Conservation (phyloP, 495 filamentous ascomycete genomes). For the Friedmanniomyces simplex region DNA sequence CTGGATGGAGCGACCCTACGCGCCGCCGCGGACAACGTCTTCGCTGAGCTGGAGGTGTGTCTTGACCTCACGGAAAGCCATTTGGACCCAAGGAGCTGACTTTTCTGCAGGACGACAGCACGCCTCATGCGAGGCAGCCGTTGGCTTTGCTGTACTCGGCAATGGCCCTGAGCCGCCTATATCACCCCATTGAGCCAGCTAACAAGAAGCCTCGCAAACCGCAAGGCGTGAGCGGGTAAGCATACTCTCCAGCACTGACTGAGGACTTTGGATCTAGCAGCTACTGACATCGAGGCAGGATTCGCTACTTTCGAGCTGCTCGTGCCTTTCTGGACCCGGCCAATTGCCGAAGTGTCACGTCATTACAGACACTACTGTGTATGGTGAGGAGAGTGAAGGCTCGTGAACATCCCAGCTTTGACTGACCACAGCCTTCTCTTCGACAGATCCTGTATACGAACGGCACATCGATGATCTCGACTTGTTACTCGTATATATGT, state of each 20-base stretch:
- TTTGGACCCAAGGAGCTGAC: no score
- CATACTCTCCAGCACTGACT: not conserved
- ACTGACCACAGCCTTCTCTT: not conserved
- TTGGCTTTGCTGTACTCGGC: constrained; percentile 14
- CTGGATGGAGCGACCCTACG: constrained; percentile 3
- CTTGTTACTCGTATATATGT: constrained; percentile 17
- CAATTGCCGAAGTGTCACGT: constrained; percentile 7
- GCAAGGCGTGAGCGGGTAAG: not conserved
- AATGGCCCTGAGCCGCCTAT: constrained; percentile 5
- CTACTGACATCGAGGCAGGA: not conserved
- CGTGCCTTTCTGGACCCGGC: constrained; percentile 12
- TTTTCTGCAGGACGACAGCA: not conserved
- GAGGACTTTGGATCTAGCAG: not conserved
- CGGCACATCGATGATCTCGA: constrained; percentile 16
- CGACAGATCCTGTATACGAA: constrained; percentile 11
- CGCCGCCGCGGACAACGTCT: constrained; percentile 1
- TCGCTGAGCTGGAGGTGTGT: not conserved
- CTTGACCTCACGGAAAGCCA: no score
- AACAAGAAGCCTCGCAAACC: not conserved
- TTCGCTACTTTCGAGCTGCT: constrained; percentile 13
- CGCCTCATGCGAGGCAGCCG: constrained; percentile 1
- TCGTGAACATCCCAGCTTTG: no score
- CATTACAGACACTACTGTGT: constrained; percentile 15
- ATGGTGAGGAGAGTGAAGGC: not conserved
- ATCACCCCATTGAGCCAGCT: not conserved